Conservation (phyloP, 805 yeast genomes). For the Yarrowia hollandica region DNA sequence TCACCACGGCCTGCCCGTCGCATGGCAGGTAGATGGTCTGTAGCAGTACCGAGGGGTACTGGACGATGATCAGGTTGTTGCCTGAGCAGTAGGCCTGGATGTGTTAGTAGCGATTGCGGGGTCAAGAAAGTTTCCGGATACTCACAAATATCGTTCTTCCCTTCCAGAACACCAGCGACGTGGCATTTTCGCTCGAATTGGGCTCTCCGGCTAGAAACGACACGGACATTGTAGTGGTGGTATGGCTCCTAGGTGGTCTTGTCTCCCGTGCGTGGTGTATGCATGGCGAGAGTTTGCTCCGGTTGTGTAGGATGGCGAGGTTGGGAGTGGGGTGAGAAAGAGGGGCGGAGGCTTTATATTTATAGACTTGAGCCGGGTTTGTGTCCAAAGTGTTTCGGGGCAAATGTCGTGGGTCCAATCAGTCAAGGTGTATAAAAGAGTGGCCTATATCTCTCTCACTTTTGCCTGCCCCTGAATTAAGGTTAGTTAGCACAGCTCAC, state of each 20-base stretch:
- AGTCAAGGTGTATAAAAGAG: too few species aligned
- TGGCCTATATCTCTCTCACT: too few species aligned
- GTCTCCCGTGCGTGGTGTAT: neutral
- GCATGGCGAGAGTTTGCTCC: neutral
- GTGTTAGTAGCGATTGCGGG: neutral
- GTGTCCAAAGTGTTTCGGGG: neutral
- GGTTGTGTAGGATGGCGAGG: neutral
- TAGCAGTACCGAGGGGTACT: slow-evolving; percentile 53
- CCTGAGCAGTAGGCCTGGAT: slow-evolving; percentile 83
- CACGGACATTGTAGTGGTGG: slow-evolving; percentile 32
- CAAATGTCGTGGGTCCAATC: neutral
- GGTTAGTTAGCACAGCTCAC: neutral
- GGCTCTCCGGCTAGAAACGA: slow-evolving; percentile 81
- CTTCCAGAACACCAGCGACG: slow-evolving; percentile 23
- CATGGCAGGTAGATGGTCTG: slow-evolving; percentile 74
- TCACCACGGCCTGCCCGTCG: slow-evolving; percentile 67
- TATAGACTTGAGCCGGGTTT: too few species aligned
- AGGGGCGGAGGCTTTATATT: neutral
- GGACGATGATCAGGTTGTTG: slow-evolving; percentile 70
- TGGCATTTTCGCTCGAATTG: slow-evolving; percentile 43
- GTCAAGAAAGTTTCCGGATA: neutral
- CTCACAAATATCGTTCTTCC: slow-evolving; percentile 24
- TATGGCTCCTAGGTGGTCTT: neutral
- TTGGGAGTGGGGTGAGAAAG: neutral
- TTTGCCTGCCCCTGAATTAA: neutral